Evolutionary conservation across 495 filamentous ascomycete species (phyloP), one percentile per base, ranked within the genome.

Genomic region (Podospora comata): DNA sequence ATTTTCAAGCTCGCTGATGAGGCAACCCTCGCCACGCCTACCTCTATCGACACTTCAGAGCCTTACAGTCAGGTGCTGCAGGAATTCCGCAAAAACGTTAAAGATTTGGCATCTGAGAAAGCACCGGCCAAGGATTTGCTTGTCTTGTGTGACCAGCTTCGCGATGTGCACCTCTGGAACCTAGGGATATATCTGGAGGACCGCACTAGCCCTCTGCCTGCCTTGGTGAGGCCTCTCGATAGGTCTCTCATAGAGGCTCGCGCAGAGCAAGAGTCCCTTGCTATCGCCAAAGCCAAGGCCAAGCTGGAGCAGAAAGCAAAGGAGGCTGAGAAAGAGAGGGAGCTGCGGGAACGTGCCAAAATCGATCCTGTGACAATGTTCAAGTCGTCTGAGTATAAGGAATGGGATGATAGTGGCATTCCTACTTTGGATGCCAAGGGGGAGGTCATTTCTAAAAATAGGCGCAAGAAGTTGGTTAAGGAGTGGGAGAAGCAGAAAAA

Each of bases 401-500:
- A 81, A 30, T 94, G 91, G 91, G 90, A 93, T 74, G 86, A 83
- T 4, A 86, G 91, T n/a, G 91, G 91, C 13, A 67, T 94, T 48
- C 91, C 91, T 30, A 87, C 82, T 1, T 83, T 80, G 69, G 88
- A 91, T 73, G 77, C 77, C 16, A 81, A 82, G 23, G 91, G 91
- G 4, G 82, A 85, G 69, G 87, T 89, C 72, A 73, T 94, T 32
- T 81, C 88, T 44, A 94, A 93, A 81, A 88, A 82, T 65, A 81
- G 80, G 65, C 73, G 67, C 19, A 93, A 93, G 84, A 91, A 89
- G 83, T 72, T 93, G 34, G 84, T 75, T 74, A 94, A 93, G 79
- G 87, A 88, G 62, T 93, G 89, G 90, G 89, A 91, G 76, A 85
- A 78, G 68, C 91, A 93, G 83, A 92, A 87, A 81, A 91, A 88